phyloP scores from a whole-genome alignment of 2,329 filamentous ascomycete genomes.

The Fusarium sp. region DNA sequence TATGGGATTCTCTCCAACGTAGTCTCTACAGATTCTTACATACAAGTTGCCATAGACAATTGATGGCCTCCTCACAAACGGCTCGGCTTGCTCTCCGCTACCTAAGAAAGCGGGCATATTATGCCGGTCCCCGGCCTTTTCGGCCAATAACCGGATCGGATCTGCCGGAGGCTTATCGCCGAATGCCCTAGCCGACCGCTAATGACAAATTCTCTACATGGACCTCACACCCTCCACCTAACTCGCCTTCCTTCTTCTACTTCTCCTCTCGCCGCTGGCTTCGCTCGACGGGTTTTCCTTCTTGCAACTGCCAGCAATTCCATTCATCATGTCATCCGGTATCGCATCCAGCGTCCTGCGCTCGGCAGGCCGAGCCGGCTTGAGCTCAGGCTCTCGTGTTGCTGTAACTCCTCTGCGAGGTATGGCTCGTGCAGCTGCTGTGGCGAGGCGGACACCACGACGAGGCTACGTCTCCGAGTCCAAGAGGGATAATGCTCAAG shows the following conservation, averaged over 20 bases:
- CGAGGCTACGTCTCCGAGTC: conserved; percentile 86
- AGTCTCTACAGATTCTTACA: too few species aligned
- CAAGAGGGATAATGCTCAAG: conserved; percentile 80
- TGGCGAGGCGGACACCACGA: conserved; percentile 46
- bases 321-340: conserved; percentile 66
- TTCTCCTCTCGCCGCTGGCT: conserved; percentile 28
- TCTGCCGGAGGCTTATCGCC: conserved; percentile 47
- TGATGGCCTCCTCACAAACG: conserved; percentile 24
- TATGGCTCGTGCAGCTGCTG: conserved; percentile 44
- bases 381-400: conserved; percentile 56
- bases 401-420: conserved; percentile 46
- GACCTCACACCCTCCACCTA: conserved; percentile 37
- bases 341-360: conserved; percentile 75
- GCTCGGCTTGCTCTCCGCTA: conserved; percentile 19
- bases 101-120: conserved; percentile 20
- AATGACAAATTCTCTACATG: conserved; percentile 50
- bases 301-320: conserved; percentile 38
- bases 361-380: conserved; percentile 73
- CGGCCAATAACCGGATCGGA: conserved; percentile 46
- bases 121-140: conserved; percentile 29
- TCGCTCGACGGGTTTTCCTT: conserved; percentile 32
- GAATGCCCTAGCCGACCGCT: conserved; percentile 50
- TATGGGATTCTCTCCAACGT: neutral
- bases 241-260: conserved; percentile 34
- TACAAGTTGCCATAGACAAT: conserved; percentile 20